phyloP scores from a whole-genome alignment of 169 alveolate species.

The Cryptosporidium viatorum region DNA sequence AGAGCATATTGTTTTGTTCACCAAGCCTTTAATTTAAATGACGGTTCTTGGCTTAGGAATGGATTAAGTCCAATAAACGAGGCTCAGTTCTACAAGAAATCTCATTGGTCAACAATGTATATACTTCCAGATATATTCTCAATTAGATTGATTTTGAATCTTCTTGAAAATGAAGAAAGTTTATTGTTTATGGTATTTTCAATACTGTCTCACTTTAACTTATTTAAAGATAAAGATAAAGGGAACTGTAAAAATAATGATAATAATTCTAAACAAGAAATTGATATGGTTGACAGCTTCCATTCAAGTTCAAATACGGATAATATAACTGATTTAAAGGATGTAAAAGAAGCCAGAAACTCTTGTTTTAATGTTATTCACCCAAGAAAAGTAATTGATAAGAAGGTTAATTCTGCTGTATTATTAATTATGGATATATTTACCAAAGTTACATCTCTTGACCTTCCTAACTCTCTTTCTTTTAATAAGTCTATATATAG shows the following conservation, averaged over 20 bases:
- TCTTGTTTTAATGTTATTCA: neutral
- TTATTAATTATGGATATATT: slow-evolving; percentile 36
- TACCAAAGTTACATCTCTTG: slow-evolving; percentile 23
- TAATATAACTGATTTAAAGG: neutral
- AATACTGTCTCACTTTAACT: slow-evolving; percentile 23
- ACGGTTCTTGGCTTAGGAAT: slow-evolving; percentile 27
- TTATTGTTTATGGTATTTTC: slow-evolving; percentile 7
- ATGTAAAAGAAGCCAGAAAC: neutral
- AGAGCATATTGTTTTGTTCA: slow-evolving; percentile 63
- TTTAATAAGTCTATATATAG: slow-evolving; percentile 18
- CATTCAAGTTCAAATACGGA: neutral
- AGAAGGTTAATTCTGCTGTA: neutral
- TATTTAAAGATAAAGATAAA: neutral
- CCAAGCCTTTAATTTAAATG: slow-evolving; percentile 30
- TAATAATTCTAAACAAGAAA: too few relatives aligned
- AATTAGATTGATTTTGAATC: slow-evolving; percentile 1
- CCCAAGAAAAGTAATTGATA: neutral
- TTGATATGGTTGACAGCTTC: neutral
- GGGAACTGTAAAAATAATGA: neutral
- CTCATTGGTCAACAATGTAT: slow-evolving; percentile 67
- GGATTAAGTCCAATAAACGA: slow-evolving; percentile 27
- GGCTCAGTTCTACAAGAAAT: slow-evolving; percentile 63
- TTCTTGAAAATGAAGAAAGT: neutral
- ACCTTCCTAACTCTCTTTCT: slow-evolving; percentile 40
- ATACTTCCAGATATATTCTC: slow-evolving; percentile 23